phyloP scores from a whole-genome alignment of 2,329 filamentous ascomycete genomes.

The Calonectria ilicicola region DNA sequence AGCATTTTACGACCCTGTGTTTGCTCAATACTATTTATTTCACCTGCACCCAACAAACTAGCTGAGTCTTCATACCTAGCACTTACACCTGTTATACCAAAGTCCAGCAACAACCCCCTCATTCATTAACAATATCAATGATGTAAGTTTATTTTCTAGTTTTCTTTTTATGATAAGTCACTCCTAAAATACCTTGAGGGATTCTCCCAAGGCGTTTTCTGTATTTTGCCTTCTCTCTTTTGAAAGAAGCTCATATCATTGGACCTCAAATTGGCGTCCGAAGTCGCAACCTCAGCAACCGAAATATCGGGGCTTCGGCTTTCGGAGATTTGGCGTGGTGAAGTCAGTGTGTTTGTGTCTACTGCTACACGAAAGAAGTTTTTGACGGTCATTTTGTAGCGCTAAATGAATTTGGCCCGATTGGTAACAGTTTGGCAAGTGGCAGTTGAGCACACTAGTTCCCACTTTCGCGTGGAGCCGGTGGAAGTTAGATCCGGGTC shows the following conservation, averaged over 20 bases:
- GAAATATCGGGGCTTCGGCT: neutral
- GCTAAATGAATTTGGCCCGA: neutral
- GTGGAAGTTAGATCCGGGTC: neutral
- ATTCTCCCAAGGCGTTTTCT: too few species aligned
- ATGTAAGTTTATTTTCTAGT: too few species aligned
- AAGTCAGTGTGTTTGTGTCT: neutral
- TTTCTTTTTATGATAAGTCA: neutral
- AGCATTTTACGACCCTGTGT: neutral
- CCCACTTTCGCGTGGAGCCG: neutral
- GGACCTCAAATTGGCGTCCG: neutral
- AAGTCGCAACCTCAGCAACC: neutral
- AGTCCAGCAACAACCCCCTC: too few species aligned
- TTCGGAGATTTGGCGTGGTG: neutral
- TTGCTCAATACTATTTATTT: neutral
- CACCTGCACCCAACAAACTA: neutral
- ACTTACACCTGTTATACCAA: too few species aligned
- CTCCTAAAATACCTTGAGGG: neutral
- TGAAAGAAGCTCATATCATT: neutral
- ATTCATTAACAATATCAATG: neutral
- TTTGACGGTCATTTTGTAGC: neutral
- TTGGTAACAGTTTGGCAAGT: neutral
- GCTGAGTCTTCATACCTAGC: neutral
- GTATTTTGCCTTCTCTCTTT: neutral
- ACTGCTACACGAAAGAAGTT: neutral
- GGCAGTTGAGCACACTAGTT: neutral